Conservation (phyloP, 2,329 filamentous ascomycete species). For the Clonostachys rhizophaga region DNA sequence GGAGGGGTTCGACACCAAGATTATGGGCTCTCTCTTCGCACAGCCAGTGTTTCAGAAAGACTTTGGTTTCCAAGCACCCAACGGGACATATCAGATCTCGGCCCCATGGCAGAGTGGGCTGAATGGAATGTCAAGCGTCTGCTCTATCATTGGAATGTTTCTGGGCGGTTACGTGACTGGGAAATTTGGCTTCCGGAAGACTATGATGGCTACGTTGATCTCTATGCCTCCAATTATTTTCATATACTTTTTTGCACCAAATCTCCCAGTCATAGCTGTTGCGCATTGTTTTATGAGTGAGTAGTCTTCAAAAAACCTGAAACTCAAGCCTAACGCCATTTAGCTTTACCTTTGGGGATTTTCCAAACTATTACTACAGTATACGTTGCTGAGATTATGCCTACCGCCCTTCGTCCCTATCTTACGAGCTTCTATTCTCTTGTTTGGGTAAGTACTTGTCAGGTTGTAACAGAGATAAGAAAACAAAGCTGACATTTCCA, state of each 20-base stretch:
- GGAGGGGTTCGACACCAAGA: constrained; percentile 3
- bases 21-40: constrained; percentile 22
- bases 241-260: constrained; percentile 23
- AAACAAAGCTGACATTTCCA: neutral
- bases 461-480: neutral
- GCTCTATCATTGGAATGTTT: constrained; percentile 33
- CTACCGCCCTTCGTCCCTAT: constrained; percentile 6
- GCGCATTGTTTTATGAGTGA: constrained; percentile 22
- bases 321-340: neutral
- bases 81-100: constrained; percentile 7
- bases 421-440: constrained; percentile 6
- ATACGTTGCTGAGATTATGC: constrained; percentile 6
- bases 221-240: constrained; percentile 25
- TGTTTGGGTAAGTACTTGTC: constrained; percentile 1
- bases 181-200: constrained; percentile 23
- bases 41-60: constrained; percentile 21
- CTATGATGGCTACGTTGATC: constrained; percentile 24
- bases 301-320: neutral
- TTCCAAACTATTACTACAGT: constrained; percentile 7
- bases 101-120: constrained; percentile 36
- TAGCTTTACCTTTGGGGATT: constrained; percentile 2
- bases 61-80: constrained; percentile 7
- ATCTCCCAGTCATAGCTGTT: constrained; percentile 12
- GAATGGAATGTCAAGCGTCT: constrained; percentile 27
- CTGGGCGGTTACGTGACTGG: constrained; percentile 32